These are phyloP conservation scores for Dipteronia dyeriana DNA, from an alignment of 345 rosid species.

Conservation along the genomic window DNA sequence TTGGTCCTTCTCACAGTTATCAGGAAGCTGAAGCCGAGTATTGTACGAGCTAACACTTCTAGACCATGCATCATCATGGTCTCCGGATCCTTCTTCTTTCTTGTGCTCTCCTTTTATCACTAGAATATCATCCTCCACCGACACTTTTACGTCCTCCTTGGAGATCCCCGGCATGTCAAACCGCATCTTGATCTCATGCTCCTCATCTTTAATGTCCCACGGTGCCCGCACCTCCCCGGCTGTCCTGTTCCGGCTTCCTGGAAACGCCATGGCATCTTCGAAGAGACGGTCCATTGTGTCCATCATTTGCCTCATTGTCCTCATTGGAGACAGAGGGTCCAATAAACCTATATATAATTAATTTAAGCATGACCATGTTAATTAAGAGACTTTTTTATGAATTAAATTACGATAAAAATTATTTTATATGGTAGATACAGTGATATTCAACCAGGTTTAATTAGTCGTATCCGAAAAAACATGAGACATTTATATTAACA, in stretches of 20 bases:
- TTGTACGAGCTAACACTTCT: constrained; percentile 48
- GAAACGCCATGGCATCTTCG: constrained; percentile 47
- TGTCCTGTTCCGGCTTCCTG: constrained; percentile 33
- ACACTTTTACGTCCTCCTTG: constrained; percentile 74
- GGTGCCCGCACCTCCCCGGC: constrained; percentile 54
- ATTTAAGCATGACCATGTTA: too few species aligned
- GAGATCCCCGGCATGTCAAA: constrained; percentile 86
- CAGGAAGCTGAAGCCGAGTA: constrained; percentile 62
- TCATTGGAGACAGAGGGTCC: constrained; percentile 74
- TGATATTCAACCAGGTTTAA: too few species aligned
- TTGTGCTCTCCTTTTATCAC: constrained; percentile 65
- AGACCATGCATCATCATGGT: constrained; percentile 47
- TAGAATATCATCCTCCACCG: constrained; percentile 63
- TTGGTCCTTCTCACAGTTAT: constrained; percentile 56
- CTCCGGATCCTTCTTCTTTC: constrained; percentile 43
- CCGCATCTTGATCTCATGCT: constrained; percentile 72
- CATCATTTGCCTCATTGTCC: constrained; percentile 77
- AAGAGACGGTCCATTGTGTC: constrained; percentile 75
- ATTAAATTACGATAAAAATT: too few species aligned
- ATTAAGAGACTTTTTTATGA: too few species aligned
- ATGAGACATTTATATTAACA: too few species aligned
- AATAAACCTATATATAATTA: constrained; percentile 42
- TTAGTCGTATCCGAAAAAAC: too few species aligned
- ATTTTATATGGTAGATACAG: too few species aligned
- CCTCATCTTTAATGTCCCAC: constrained; percentile 85